A percentile compares a stretch with the other conserved stretches of the same genome.
Conservation (phyloP, 2,329 filamentous ascomycete genomes). For the Paecilomyces sp. region DNA sequence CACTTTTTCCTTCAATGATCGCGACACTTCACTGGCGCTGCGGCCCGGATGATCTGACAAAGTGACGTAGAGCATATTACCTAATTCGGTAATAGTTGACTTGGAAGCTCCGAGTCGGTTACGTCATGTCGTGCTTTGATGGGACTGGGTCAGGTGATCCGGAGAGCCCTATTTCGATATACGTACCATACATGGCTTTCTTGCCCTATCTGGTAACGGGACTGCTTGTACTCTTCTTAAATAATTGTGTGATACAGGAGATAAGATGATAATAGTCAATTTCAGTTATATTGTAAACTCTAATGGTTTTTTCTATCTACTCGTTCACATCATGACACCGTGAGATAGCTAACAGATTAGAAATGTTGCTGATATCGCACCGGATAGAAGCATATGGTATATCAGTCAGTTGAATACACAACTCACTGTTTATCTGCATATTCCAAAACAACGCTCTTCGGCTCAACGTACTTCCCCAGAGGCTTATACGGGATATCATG, state of each 20-base stretch:
- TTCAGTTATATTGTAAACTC: background rate
- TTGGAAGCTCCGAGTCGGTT: background rate
- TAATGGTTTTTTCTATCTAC: background rate
- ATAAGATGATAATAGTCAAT: no score
- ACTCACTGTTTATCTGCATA: constrained; percentile 17
- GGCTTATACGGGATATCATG: constrained; percentile 44
- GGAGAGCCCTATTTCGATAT: background rate
- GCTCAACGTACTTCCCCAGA: constrained; percentile 46
- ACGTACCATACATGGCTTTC: background rate
- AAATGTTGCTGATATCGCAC: no score
- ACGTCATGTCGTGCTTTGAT: background rate
- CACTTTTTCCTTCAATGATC: background rate
- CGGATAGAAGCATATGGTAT: no score
- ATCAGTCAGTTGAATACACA: no score
- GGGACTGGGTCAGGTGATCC: background rate
- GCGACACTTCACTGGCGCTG: background rate
- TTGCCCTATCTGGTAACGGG: background rate
- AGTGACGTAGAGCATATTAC: background rate
- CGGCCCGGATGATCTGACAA: background rate
- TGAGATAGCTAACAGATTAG: no score
- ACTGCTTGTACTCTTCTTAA: background rate
- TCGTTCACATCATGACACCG: background rate
- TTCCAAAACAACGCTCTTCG: constrained; percentile 48
- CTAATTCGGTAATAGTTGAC: background rate
- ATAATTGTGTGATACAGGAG: no score